Base-by-base conservation (phyloP, 176 grass and related monocot genomes). In the Carex myosuroides region DNA sequence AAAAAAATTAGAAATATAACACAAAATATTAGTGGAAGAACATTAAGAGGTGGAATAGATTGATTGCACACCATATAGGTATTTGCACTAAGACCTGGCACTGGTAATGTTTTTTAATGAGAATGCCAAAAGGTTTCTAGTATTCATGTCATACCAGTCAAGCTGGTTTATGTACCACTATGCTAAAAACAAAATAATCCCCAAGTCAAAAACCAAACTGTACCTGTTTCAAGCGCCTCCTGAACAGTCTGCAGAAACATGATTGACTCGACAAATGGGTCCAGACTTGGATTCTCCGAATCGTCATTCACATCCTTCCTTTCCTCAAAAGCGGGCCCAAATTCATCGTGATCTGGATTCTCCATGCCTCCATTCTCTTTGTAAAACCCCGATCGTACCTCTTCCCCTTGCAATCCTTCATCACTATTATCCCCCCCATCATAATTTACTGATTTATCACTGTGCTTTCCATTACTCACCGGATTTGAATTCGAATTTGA, bases 161-260 rank as follows among this genome's bases (percentile, higher is more conserved):
- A 56, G 24, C 13, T 14, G 18, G 24, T 18, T 57, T 57, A 78
- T 57, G 48, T 78, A 8, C 29, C 24, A 57, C 13, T 71, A 71
- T 21, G 39, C 14, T 71, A 81, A 60, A 53, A 44, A 20, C 24
- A 66, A 42, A 6, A 63, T 64, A 81, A 64, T 42, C 29, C 8
- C 6, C 0, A 13, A 24, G 35, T 46, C 58, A 44, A 81, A 14
- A 81, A 64, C 13, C 18, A 81, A 83, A 87, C 10, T 37, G 22
- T 97, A 99, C 94, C 92, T 83, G 87, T 91, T 90, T 91, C 90
- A 54, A 97, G 88, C 3, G 83, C 88, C 86, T 97, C 88, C 44
- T 92, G 86, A 7, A 88, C 33, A 81, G 85, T 85, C 63, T 91
- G 76, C 74, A 97, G 91, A 30, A 61, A 52, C 68, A 76, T 61